A percentile compares a stretch with the other conserved stretches of the same genome.
Conservation (phyloP, 2,329 filamentous ascomycete species). For the Byssoonygena ceratinophila region DNA sequence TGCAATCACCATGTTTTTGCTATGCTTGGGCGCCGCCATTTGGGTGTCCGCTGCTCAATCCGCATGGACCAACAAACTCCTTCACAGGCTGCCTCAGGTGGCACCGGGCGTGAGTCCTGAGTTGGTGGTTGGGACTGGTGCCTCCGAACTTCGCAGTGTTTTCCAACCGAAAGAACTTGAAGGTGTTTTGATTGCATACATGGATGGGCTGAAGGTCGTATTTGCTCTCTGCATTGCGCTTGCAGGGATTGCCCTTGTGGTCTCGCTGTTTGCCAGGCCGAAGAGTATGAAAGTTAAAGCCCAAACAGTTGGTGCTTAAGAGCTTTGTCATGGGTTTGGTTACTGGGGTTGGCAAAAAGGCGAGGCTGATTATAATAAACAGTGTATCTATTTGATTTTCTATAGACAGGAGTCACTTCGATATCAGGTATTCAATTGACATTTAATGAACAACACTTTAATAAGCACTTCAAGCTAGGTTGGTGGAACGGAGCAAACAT, state of each 20-base stretch:
- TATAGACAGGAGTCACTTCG: too few relatives aligned
- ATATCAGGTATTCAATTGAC: too few relatives aligned
- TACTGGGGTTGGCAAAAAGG: too few relatives aligned
- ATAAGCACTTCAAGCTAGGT: too few relatives aligned
- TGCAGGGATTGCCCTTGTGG: constrained; percentile 6
- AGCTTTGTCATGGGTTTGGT: not conserved
- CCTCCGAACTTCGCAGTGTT: constrained; percentile 48
- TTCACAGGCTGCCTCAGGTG: constrained; percentile 6
- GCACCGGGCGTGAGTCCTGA: constrained; percentile 34
- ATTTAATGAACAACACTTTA: too few relatives aligned
- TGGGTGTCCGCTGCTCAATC: constrained; percentile 20
- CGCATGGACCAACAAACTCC: constrained; percentile 17
- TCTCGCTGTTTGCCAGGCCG: constrained; percentile 3
- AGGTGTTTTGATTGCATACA: constrained; percentile 12
- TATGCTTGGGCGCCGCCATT: constrained; percentile 19
- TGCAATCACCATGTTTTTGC: constrained; percentile 21
- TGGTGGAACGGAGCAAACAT: too few relatives aligned
- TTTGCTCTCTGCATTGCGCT: constrained; percentile 11
- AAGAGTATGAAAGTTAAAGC: constrained; percentile 8
- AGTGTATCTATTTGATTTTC: too few relatives aligned
- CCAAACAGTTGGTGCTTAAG: constrained; percentile 1
- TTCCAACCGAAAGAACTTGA: constrained; percentile 37
- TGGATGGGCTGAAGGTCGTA: constrained; percentile 13
- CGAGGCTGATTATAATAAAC: too few relatives aligned
- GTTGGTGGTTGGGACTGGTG: constrained; percentile 40